Percentiles rank a stretch among this genome's conserved stretches.
These are phyloP conservation scores for Heterobasidion occidentale DNA, from an alignment of 1,284 basidiomycete genomes.

Conservation along the genomic window DNA sequence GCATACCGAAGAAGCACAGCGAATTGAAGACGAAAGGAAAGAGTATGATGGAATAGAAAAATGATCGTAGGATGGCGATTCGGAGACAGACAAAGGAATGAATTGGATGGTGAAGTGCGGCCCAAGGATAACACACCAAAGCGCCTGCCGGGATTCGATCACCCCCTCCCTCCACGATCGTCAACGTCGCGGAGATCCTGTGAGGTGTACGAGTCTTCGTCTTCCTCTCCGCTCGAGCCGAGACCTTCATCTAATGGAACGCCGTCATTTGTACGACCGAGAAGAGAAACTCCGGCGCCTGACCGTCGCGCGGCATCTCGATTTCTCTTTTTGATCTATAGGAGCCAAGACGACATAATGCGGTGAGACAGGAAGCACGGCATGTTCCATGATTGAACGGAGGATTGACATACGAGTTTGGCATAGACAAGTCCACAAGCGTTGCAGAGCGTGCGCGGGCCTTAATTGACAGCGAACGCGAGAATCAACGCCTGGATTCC, in stretches of 20 bases:
- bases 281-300: constrained; percentile 1
- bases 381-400: not conserved
- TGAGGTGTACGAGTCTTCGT: constrained; percentile 24
- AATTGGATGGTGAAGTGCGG: not conserved
- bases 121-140: not conserved
- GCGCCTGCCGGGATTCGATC: not conserved
- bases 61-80: not conserved
- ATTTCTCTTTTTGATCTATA: constrained; percentile 30
- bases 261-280: constrained; percentile 10
- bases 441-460: constrained; percentile 68
- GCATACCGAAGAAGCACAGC: not conserved
- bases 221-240: constrained; percentile 24
- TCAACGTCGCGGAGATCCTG: constrained; percentile 22
- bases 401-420: constrained; percentile 48
- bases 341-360: not conserved
- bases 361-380: not conserved
- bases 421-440: constrained; percentile 76
- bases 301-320: constrained; percentile 19
- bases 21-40: not conserved
- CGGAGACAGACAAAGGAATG: not conserved
- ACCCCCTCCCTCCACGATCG: constrained; percentile 18
- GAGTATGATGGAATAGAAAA: not conserved
- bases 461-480: constrained; percentile 25
- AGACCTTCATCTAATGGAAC: constrained; percentile 17
- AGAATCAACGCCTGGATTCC: not conserved